These are phyloP conservation scores for Gamarada debralockiae DNA, from an alignment of 495 filamentous ascomycete genomes.

Conservation along the genomic window DNA sequence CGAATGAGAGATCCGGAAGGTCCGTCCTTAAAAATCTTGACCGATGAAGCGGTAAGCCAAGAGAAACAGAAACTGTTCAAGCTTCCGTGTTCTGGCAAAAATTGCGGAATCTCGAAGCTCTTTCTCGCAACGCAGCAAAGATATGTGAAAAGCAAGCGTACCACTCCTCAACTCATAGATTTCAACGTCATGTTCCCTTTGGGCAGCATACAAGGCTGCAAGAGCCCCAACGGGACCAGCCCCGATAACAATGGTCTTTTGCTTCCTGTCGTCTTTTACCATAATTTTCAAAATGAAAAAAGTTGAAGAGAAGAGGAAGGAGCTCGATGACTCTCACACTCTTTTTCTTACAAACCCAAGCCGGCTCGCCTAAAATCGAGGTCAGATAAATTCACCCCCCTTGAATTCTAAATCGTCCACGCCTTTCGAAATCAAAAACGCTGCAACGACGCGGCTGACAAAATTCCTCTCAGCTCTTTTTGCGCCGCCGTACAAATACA, in stretches of 20 bases:
- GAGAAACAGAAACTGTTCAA: too few species aligned
- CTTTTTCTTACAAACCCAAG: neutral
- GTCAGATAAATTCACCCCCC: slow-evolving; percentile 4
- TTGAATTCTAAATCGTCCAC: neutral
- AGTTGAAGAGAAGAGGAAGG: neutral
- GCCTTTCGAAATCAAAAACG: slow-evolving; percentile 1
- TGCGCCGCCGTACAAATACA: neutral
- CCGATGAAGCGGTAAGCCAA: too few species aligned
- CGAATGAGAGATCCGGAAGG: too few species aligned
- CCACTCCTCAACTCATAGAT: slow-evolving; percentile 92
- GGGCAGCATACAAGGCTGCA: slow-evolving; percentile 87
- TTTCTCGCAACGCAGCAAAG: neutral
- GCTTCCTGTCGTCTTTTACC: slow-evolving; percentile 16
- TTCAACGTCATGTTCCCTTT: slow-evolving; percentile 82
- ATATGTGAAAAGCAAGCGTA: slow-evolving; percentile 40
- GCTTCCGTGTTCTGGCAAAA: too few species aligned
- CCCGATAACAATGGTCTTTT: slow-evolving; percentile 82
- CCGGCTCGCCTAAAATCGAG: neutral
- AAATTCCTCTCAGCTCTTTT: slow-evolving; percentile 1
- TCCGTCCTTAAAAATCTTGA: too few species aligned
- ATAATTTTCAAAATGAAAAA: slow-evolving; percentile 2
- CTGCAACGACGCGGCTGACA: slow-evolving; percentile 17
- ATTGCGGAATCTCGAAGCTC: too few species aligned
- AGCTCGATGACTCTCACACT: neutral
- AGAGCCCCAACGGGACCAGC: slow-evolving; percentile 92